phyloP scores from a whole-genome alignment of 495 filamentous ascomycete genomes.

The Daldinia vernicosa region DNA sequence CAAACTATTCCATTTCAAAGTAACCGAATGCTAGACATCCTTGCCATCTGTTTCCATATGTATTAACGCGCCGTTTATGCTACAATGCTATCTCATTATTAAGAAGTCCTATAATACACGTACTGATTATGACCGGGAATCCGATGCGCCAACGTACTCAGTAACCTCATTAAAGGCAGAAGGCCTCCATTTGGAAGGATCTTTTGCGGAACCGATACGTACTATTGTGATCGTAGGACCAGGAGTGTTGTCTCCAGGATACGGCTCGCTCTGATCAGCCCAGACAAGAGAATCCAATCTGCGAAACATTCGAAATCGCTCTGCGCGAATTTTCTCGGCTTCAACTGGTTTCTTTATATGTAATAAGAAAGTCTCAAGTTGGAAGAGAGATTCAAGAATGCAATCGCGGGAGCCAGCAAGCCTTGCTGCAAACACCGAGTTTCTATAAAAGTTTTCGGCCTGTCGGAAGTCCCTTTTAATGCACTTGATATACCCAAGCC shows the following conservation, averaged over 20 bases:
- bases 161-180: constrained; percentile 39
- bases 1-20: too few species aligned
- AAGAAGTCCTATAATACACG: not conserved
- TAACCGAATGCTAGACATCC: too few species aligned
- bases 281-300: constrained; percentile 39
- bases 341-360: constrained; percentile 34
- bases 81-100: not conserved
- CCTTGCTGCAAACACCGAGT: constrained; percentile 42
- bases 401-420: constrained; percentile 45
- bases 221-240: constrained; percentile 34
- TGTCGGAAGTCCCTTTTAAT: constrained; percentile 30
- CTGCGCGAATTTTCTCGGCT: constrained; percentile 40
- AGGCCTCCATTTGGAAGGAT: constrained; percentile 35
- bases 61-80: not conserved
- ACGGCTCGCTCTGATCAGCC: constrained; percentile 29
- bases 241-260: not conserved
- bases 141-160: constrained; percentile 24
- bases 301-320: constrained; percentile 38
- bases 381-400: constrained; percentile 44
- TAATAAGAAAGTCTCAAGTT: constrained; percentile 46
- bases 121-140: constrained; percentile 3
- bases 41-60: too few species aligned
- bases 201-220: constrained; percentile 40
- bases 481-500: constrained; percentile 46
- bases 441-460: constrained; percentile 38